These are phyloP conservation scores for Fusarium camptoceras DNA, from an alignment of 2,329 filamentous ascomycete species.

Conservation along the genomic window DNA sequence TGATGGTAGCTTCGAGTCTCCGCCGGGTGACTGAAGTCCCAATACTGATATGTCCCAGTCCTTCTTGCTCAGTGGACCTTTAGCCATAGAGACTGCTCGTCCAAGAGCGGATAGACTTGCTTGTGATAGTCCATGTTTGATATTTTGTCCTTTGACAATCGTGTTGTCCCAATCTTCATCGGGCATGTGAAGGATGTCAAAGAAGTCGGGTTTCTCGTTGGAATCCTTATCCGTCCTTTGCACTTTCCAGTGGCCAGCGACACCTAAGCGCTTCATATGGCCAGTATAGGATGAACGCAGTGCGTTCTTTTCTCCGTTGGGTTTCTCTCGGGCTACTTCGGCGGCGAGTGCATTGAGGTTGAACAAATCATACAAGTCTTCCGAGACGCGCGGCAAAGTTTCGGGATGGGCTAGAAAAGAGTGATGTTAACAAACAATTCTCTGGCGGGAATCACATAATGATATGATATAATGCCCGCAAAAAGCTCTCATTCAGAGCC, in stretches of 20 bases:
- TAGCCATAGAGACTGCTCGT: slow-evolving; percentile 68
- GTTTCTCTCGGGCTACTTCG: slow-evolving; percentile 71
- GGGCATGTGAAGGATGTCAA: slow-evolving; percentile 62
- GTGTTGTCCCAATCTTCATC: slow-evolving; percentile 68
- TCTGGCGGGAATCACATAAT: slow-evolving; percentile 40
- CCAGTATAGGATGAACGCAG: slow-evolving; percentile 76
- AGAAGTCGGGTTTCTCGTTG: slow-evolving; percentile 60
- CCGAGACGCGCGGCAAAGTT: slow-evolving; percentile 61
- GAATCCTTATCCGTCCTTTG: slow-evolving; percentile 65
- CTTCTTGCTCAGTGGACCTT: slow-evolving; percentile 65
- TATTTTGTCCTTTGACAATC: slow-evolving; percentile 65
- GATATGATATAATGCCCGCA: slow-evolving; percentile 36
- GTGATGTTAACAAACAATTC: slow-evolving; percentile 59
- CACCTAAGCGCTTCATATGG: slow-evolving; percentile 72
- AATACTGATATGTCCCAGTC: slow-evolving; percentile 70
- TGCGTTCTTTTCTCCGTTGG: slow-evolving; percentile 75
- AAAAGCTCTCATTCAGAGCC: slow-evolving; percentile 33
- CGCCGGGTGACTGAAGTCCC: slow-evolving; percentile 63
- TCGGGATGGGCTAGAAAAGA: slow-evolving; percentile 61
- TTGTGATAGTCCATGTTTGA: slow-evolving; percentile 64
- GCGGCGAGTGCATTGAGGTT: slow-evolving; percentile 67
- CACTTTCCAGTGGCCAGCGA: slow-evolving; percentile 71
- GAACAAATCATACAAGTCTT: slow-evolving; percentile 71
- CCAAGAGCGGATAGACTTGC: slow-evolving; percentile 58
- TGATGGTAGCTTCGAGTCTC: slow-evolving; percentile 55